phyloP scores from a whole-genome alignment of 495 filamentous ascomycete genomes.

The Aspergillus kassunensis region DNA sequence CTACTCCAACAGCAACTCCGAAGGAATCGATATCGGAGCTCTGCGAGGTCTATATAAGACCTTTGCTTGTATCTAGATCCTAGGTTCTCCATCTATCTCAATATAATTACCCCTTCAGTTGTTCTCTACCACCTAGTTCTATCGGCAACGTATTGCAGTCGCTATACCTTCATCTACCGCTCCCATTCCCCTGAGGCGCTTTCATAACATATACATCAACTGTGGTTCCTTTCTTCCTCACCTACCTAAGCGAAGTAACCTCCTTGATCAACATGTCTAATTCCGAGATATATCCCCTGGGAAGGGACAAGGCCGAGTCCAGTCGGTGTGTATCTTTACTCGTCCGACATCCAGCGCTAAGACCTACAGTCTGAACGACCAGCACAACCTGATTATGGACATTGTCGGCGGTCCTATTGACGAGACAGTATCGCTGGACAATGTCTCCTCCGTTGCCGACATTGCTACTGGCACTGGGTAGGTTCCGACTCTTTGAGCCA shows the following conservation, averaged over 20 bases:
- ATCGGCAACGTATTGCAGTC: no score
- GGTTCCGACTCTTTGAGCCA: neutral
- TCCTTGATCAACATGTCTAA: neutral
- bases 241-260: neutral
- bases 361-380: conserved; percentile 1
- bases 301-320: neutral
- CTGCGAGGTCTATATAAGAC: no score
- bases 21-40: no score
- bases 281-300: conserved; percentile 2
- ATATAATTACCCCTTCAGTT: no score
- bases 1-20: no score
- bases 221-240: no score
- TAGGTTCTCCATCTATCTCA: no score
- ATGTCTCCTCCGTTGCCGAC: conserved; percentile 28
- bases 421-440: conserved; percentile 23
- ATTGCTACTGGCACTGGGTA: conserved; percentile 40
- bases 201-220: no score
- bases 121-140: no score
- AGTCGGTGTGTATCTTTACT: neutral
- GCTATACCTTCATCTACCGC: no score
- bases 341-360: neutral
- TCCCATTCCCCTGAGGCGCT: no score
- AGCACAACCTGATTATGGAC: conserved; percentile 11
- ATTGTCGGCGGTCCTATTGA: conserved; percentile 24
- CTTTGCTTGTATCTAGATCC: no score